Percentiles rank a stretch among this genome's conserved stretches.
These are phyloP conservation scores for Collybia nuda DNA, from an alignment of 768 basidiomycete species.

Conservation along the genomic window DNA sequence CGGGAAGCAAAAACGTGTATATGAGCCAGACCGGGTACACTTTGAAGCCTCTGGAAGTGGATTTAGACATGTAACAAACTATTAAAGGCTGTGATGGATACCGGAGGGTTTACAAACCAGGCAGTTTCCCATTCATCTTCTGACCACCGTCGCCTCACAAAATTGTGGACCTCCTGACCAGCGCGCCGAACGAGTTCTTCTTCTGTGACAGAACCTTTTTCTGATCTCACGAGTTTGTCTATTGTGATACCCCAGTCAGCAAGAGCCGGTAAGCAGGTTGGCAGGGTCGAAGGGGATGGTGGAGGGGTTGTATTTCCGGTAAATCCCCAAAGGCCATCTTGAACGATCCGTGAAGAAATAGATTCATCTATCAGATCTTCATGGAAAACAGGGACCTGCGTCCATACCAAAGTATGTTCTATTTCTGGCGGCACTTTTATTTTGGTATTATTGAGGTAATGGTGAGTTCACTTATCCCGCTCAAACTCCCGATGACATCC, in stretches of 20 bases:
- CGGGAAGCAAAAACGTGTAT: conserved; percentile 82
- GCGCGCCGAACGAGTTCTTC: conserved; percentile 48
- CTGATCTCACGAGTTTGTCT: conserved; percentile 56
- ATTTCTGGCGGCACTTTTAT: conserved; percentile 69
- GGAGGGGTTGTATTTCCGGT: conserved; percentile 58
- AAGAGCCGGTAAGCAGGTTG: conserved; percentile 57
- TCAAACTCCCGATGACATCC: conserved; percentile 5
- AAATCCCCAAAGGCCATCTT: conserved; percentile 84
- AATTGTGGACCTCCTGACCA: conserved; percentile 59
- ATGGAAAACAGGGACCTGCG: conserved; percentile 70
- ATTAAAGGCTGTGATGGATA: conserved; percentile 19
- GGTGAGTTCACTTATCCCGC: too few relatives aligned
- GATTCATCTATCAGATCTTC: conserved; percentile 48
- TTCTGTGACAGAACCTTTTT: conserved; percentile 51
- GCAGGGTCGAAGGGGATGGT: conserved; percentile 60
- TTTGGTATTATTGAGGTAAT: too few relatives aligned
- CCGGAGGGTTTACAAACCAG: conserved; percentile 90
- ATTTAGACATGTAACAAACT: too few relatives aligned
- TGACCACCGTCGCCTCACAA: conserved; percentile 65
- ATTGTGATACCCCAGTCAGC: conserved; percentile 71
- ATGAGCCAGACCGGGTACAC: conserved; percentile 78
- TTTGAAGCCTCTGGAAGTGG: conserved; percentile 66
- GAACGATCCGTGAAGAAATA: conserved; percentile 57
- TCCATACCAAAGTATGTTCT: conserved; percentile 80
- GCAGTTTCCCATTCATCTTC: conserved; percentile 85